These are phyloP conservation scores for Ogataea ganodermae DNA, from an alignment of 805 yeast genomes.

Conservation along the genomic window DNA sequence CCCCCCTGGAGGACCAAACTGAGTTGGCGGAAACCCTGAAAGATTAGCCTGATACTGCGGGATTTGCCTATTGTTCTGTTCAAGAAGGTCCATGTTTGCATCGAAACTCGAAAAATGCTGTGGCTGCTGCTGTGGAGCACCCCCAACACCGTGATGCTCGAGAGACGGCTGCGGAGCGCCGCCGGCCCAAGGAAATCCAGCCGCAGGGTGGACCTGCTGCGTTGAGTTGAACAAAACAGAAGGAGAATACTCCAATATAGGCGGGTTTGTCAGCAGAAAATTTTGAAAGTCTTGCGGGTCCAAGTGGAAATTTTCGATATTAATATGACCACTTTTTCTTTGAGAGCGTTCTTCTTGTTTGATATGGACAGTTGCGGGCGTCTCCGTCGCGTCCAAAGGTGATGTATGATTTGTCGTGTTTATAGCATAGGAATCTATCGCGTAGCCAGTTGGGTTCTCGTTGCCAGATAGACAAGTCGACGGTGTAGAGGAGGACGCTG, in stretches of 20 bases:
- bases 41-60: background rate
- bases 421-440: background rate
- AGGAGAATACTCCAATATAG: conserved; percentile 35
- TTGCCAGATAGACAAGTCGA: background rate
- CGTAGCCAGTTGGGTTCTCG: background rate
- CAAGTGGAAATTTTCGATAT: conserved; percentile 32
- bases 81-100: background rate
- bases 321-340: background rate
- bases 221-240: conserved; percentile 7
- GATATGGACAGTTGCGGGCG: background rate
- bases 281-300: conserved; percentile 40
- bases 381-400: background rate
- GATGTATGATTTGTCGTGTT: background rate
- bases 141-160: background rate
- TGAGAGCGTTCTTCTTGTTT: background rate
- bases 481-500: background rate
- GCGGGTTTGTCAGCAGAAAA: conserved; percentile 39
- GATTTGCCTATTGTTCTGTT: background rate
- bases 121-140: conserved; percentile 2
- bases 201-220: background rate
- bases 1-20: background rate
- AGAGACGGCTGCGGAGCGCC: background rate
- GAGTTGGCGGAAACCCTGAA: background rate
- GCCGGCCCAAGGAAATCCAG: background rate
- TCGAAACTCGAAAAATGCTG: conserved; percentile 3